Evolutionary conservation across 2,329 filamentous ascomycete genomes (phyloP).

Genomic region (Aspergillus pseudoglaucus): DNA sequence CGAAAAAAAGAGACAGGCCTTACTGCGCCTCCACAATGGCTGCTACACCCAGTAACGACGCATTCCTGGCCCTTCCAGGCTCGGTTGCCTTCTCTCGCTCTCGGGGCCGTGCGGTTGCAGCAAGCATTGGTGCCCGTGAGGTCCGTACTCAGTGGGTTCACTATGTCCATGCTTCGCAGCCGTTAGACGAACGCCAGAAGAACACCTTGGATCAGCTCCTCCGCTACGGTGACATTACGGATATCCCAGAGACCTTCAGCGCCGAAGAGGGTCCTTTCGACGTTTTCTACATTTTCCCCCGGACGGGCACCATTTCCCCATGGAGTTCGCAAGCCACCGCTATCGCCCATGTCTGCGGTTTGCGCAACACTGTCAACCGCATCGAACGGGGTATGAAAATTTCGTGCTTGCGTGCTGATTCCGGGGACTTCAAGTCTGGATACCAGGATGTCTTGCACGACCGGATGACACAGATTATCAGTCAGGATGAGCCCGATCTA

Average conservation of each 20-base stretch:
- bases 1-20: slow-evolving; percentile 2
- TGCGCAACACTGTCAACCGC: slow-evolving; percentile 64
- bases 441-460: slow-evolving; percentile 69
- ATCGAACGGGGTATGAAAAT: slow-evolving; percentile 84
- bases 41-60: slow-evolving; percentile 19
- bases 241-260: slow-evolving; percentile 37
- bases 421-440: slow-evolving; percentile 51
- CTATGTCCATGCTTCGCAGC: slow-evolving; percentile 56
- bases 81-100: slow-evolving; percentile 42
- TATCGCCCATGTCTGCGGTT: slow-evolving; percentile 85
- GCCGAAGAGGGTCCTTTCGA: slow-evolving; percentile 46
- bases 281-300: slow-evolving; percentile 68
- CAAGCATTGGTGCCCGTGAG: slow-evolving; percentile 37
- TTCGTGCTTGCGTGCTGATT: slow-evolving; percentile 54
- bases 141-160: slow-evolving; percentile 49
- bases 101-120: slow-evolving; percentile 37
- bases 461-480: slow-evolving; percentile 88
- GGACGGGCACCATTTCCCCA: slow-evolving; percentile 77
- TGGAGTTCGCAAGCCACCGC: slow-evolving; percentile 97
- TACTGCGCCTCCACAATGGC: slow-evolving; percentile 24
- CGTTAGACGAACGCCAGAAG: slow-evolving; percentile 42
- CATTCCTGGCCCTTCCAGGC: slow-evolving; percentile 33
- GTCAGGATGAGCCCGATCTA: slow-evolving; percentile 60
- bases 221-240: slow-evolving; percentile 53
- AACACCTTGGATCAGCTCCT: slow-evolving; percentile 53